Conservation (phyloP, 371 early-diverging fungal genomes). For the Entomophthora muscae region DNA sequence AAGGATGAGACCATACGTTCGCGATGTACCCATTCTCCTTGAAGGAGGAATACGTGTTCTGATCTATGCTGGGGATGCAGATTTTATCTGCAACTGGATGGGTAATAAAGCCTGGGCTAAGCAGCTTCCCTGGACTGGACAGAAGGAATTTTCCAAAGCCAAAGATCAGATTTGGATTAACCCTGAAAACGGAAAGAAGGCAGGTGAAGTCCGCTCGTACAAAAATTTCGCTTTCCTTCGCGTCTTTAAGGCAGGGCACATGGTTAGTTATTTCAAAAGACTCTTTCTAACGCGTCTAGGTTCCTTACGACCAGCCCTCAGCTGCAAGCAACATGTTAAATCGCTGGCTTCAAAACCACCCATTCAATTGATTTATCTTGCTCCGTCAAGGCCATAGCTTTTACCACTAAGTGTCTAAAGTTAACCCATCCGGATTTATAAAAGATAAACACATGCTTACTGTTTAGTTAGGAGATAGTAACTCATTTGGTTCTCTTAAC, state of each 20-base stretch:
- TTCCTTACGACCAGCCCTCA: conserved; percentile 44
- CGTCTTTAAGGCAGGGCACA: conserved; percentile 77
- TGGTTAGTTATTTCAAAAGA: conserved; percentile 23
- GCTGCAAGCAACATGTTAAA: conserved; percentile 32
- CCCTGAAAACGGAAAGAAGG: conserved; percentile 19
- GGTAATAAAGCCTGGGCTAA: conserved; percentile 86
- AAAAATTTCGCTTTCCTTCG: conserved; percentile 65
- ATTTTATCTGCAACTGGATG: conserved; percentile 80
- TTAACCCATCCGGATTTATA: too few relatives aligned
- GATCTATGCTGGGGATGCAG: conserved; percentile 80
- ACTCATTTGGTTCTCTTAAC: too few relatives aligned
- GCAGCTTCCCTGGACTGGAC: conserved; percentile 64
- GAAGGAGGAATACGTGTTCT: conserved; percentile 62
- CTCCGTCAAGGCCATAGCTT: too few relatives aligned
- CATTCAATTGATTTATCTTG: conserved; percentile 10
- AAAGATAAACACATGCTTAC: too few relatives aligned
- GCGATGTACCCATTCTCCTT: conserved; percentile 49
- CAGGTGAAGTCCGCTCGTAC: conserved; percentile 52
- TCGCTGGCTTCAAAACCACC: conserved; percentile 24
- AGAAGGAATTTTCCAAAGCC: conserved; percentile 36
- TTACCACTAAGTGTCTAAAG: too few relatives aligned
- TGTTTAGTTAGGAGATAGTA: too few relatives aligned
- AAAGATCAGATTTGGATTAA: conserved; percentile 34
- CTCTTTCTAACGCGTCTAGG: conserved; percentile 12
- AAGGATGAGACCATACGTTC: conserved; percentile 62